Conservation (phyloP, 345 rosid genomes). For the Hirschfeldia incana region DNA sequence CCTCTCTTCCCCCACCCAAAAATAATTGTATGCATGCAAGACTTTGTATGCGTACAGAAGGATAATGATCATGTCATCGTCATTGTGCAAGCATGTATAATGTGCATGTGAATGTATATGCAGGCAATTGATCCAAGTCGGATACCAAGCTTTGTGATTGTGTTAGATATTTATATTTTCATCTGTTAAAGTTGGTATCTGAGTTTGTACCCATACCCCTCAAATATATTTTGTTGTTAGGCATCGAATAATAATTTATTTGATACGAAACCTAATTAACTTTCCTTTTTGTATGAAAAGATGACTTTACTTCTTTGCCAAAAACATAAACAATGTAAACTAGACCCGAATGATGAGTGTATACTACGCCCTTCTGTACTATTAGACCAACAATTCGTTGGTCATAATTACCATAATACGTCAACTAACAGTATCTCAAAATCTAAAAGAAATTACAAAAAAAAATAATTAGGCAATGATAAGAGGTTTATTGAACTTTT, state of each 20-base stretch:
- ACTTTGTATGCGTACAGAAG: not conserved
- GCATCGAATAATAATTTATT: not conserved
- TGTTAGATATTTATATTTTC: not conserved
- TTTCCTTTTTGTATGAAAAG: too few relatives aligned
- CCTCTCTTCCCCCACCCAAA: too few relatives aligned
- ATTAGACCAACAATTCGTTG: too few relatives aligned
- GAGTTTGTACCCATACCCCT: not conserved
- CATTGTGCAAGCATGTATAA: constrained; percentile 2
- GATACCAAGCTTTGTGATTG: not conserved
- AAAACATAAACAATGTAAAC: too few relatives aligned
- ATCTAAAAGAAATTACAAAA: not conserved
- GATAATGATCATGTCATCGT: not conserved
- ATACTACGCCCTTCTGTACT: too few relatives aligned
- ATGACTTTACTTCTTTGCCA: too few relatives aligned
- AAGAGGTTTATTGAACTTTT: constrained; percentile 17
- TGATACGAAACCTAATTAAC: not conserved
- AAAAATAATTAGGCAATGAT: not conserved
- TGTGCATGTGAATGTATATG: not conserved
- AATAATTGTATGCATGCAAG: not conserved
- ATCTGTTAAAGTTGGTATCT: not conserved
- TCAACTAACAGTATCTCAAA: not conserved
- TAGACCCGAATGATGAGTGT: too few relatives aligned
- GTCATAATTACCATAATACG: not conserved
- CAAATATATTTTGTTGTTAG: not conserved
- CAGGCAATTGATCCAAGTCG: not conserved